A percentile compares a stretch with the other conserved stretches of the same genome.
These are phyloP conservation scores for Phytophthora sansomeana DNA, from an alignment of 352 stramenopile genomes.

Conservation along the genomic window DNA sequence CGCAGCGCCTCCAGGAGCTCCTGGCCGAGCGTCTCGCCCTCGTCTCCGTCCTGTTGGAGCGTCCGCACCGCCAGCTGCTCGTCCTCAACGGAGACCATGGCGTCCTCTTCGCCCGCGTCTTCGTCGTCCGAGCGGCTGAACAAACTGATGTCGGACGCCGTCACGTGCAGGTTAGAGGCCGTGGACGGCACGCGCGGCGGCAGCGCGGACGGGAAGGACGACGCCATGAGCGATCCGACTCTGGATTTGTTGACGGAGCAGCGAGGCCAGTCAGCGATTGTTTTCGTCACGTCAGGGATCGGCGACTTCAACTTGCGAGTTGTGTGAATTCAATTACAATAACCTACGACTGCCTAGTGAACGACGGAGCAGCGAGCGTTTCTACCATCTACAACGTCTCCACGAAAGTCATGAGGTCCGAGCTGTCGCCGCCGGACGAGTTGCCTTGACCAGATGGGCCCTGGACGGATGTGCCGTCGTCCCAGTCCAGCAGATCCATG, in stretches of 20 bases:
- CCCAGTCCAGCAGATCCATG: conserved; percentile 63
- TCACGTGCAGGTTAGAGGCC: conserved; percentile 42
- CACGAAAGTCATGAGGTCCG: conserved; percentile 80
- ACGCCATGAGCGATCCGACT: conserved; percentile 26
- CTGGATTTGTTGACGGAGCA: conserved; percentile 34
- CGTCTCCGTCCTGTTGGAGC: conserved; percentile 24
- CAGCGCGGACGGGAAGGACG: conserved; percentile 17
- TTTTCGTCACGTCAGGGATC: no score
- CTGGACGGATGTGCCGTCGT: conserved; percentile 30
- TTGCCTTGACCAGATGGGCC: conserved; percentile 22
- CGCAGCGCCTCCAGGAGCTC: conserved; percentile 78
- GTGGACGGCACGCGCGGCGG: conserved; percentile 37
- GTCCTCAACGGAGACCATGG: conserved; percentile 4
- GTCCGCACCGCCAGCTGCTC: conserved; percentile 34
- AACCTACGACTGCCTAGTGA: conserved; percentile 16
- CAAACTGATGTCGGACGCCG: conserved; percentile 53
- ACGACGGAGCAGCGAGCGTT: conserved; percentile 6
- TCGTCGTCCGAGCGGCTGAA: conserved; percentile 46
- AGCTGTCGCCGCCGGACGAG: conserved; percentile 45
- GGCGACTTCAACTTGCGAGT: neutral
- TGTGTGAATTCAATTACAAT: conserved; percentile 38
- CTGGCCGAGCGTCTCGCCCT: conserved; percentile 49
- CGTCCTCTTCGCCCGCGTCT: conserved; percentile 17
- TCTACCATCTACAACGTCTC: conserved; percentile 54
- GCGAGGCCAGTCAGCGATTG: neutral